A percentile compares a stretch with the other conserved stretches of the same genome.
These are phyloP conservation scores for Syncephalastrum monosporum DNA, from an alignment of 371 early-diverging fungal species.

Conservation along the genomic window DNA sequence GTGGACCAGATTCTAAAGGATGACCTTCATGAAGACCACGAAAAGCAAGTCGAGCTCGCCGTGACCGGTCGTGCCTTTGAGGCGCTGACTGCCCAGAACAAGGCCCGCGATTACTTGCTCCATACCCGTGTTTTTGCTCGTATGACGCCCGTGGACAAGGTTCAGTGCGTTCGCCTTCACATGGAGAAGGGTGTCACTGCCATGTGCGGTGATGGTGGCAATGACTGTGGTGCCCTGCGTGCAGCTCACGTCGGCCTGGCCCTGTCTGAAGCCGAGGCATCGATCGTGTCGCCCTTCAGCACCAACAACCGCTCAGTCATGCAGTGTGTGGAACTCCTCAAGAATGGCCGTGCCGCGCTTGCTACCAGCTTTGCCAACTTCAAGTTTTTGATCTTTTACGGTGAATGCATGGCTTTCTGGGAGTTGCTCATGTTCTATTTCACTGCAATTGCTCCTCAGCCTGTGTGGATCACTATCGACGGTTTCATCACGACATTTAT, in stretches of 20 bases:
- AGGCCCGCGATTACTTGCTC: slow-evolving; percentile 47
- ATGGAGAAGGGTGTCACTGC: slow-evolving; percentile 76
- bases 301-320: slow-evolving; percentile 54
- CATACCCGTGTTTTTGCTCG: slow-evolving; percentile 72
- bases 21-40: slow-evolving; percentile 29
- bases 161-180: slow-evolving; percentile 68
- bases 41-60: slow-evolving; percentile 59
- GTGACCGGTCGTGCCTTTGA: slow-evolving; percentile 74
- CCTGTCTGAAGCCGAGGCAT: slow-evolving; percentile 76
- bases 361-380: slow-evolving; percentile 76
- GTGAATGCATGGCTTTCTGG: slow-evolving; percentile 70
- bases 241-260: slow-evolving; percentile 91
- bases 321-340: slow-evolving; percentile 70
- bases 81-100: slow-evolving; percentile 30
- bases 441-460: slow-evolving; percentile 55
- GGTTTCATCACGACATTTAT: slow-evolving; percentile 60
- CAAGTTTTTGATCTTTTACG: slow-evolving; percentile 81
- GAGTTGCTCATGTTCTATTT: slow-evolving; percentile 75
- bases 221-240: slow-evolving; percentile 92
- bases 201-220: slow-evolving; percentile 96
- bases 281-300: slow-evolving; percentile 84
- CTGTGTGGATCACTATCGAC: slow-evolving; percentile 78
- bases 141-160: slow-evolving; percentile 79
- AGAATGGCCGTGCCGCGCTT: slow-evolving; percentile 75
- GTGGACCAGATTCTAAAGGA: slow-evolving; percentile 28